phyloP scores from a whole-genome alignment of 1,284 basidiomycete species.

The Sanghuangporus sanghuang region DNA sequence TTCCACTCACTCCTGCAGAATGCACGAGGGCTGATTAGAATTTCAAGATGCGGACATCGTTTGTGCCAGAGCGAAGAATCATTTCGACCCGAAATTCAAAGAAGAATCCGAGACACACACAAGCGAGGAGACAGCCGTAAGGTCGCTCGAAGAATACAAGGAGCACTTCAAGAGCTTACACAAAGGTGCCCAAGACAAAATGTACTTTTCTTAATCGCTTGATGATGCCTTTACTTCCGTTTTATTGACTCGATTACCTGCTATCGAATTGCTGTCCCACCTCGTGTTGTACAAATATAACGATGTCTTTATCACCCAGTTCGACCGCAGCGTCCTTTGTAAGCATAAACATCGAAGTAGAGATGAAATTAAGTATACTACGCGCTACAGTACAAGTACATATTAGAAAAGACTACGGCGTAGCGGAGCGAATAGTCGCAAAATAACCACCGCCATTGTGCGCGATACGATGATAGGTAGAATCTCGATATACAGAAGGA shows the following conservation, averaged over 20 bases:
- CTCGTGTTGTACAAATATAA: too few relatives aligned
- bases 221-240: neutral
- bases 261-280: neutral
- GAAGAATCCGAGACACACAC: conserved; percentile 38
- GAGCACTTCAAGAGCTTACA: conserved; percentile 46
- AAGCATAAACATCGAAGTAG: neutral
- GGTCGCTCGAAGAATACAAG: conserved; percentile 37
- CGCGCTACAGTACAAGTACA: neutral
- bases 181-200: conserved; percentile 40
- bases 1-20: neutral
- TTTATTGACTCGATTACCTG: neutral
- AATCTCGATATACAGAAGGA: neutral
- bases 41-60: conserved; percentile 73
- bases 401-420: conserved; percentile 3
- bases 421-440: conserved; percentile 14
- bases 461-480: neutral
- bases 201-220: conserved; percentile 56
- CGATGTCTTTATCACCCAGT: neutral
- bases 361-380: neutral
- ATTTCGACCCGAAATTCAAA: conserved; percentile 56
- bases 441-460: conserved; percentile 6
- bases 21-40: neutral
- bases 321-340: neutral
- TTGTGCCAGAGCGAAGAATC: conserved; percentile 75
- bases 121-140: conserved; percentile 35